Percentiles rank a stretch among this genome's conserved stretches.
phyloP scores from a whole-genome alignment of 768 basidiomycete species.

The Crucibulum laeve region DNA sequence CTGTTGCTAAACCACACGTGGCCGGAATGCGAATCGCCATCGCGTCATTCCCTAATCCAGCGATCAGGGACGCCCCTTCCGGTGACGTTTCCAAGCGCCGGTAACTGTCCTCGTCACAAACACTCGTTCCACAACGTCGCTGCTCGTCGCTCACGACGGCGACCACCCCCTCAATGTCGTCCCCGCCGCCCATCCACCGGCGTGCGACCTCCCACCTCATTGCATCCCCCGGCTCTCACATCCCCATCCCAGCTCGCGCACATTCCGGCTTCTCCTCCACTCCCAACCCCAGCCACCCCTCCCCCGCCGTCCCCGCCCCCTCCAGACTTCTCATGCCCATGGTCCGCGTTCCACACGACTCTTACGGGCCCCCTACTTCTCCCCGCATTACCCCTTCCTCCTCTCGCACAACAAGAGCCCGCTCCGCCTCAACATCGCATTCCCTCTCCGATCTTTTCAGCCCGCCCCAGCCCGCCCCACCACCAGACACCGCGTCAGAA shows the following conservation, averaged over 20 bases:
- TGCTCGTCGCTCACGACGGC: too few relatives aligned
- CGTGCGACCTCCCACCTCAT: neutral
- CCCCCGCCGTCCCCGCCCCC: conserved; percentile 8
- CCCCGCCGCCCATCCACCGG: neutral
- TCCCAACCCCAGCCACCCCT: conserved; percentile 5
- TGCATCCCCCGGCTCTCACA: too few relatives aligned
- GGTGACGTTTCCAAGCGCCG: too few relatives aligned
- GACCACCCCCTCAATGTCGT: too few relatives aligned
- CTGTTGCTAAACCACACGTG: too few relatives aligned
- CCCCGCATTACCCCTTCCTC: conserved; percentile 7
- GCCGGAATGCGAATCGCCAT: too few relatives aligned
- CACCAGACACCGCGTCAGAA: conserved; percentile 10
- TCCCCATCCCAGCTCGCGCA: neutral
- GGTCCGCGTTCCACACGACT: conserved; percentile 4
- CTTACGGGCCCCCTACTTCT: conserved; percentile 4
- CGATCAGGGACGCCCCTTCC: too few relatives aligned
- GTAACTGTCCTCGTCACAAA: too few relatives aligned
- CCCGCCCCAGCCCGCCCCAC: conserved; percentile 13
- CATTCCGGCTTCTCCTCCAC: conserved; percentile 1
- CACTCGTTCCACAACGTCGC: too few relatives aligned
- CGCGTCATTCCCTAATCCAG: too few relatives aligned
- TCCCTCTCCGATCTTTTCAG: conserved; percentile 15
- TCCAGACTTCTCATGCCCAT: conserved; percentile 20
- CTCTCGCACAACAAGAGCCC: conserved; percentile 9
- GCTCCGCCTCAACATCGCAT: conserved; percentile 10